phyloP scores from a whole-genome alignment of 768 basidiomycete species.

The Pisolithus tinctorius region DNA sequence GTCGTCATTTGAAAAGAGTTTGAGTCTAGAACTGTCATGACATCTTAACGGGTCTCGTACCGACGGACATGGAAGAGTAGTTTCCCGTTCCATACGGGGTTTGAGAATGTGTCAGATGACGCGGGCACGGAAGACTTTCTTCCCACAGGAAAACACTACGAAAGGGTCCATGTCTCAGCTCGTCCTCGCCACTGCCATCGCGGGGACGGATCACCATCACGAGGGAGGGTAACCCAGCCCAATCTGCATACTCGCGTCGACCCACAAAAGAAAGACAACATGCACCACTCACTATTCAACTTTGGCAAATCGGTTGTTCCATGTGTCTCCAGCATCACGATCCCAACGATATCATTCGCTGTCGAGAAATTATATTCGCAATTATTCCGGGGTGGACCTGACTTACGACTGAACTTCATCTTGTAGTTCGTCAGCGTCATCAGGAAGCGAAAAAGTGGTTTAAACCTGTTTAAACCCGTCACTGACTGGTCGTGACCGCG shows the following conservation, averaged over 20 bases:
- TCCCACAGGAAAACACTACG: conserved; percentile 91
- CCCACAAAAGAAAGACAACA: neutral
- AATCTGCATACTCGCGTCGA: neutral
- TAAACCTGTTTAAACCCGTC: too few species aligned
- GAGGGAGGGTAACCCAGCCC: too few species aligned
- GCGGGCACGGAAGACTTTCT: conserved; percentile 93
- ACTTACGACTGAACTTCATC: conserved; percentile 31
- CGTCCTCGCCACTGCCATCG: conserved; percentile 64
- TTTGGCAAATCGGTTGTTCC: conserved; percentile 79
- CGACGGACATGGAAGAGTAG: conserved; percentile 89
- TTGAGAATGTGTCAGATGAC: conserved; percentile 75
- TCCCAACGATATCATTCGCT: conserved; percentile 81
- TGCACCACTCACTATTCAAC: conserved; percentile 62
- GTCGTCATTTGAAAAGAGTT: conserved; percentile 77
- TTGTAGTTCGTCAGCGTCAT: conserved; percentile 18
- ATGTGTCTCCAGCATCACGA: conserved; percentile 91
- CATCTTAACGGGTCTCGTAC: conserved; percentile 72
- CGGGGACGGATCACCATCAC: too few species aligned
- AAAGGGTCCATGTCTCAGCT: conserved; percentile 98
- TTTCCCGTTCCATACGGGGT: conserved; percentile 93
- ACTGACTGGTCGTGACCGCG: too few species aligned
- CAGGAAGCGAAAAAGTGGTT: too few species aligned
- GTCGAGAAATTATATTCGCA: conserved; percentile 53
- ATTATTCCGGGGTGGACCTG: conserved; percentile 28
- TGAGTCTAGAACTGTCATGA: conserved; percentile 86